These are phyloP conservation scores for Diospyros kaki DNA, from an alignment of 148 eudicot species.

Conservation along the genomic window DNA sequence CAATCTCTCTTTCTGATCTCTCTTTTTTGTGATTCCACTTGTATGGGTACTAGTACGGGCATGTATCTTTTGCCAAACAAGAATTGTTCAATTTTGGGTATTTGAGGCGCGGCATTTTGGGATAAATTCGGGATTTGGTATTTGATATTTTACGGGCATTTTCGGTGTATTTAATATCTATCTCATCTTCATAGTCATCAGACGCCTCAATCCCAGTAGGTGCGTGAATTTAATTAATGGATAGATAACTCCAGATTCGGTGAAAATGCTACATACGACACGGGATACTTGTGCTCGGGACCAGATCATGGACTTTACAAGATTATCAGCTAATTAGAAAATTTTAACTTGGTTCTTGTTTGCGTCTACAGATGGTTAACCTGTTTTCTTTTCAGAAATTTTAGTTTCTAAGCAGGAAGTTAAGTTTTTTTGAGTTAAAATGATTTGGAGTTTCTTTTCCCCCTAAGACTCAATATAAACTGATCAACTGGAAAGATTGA, in stretches of 20 bases:
- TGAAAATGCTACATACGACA: neutral
- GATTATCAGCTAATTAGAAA: too few species aligned
- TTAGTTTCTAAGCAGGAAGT: too few species aligned
- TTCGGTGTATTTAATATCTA: neutral
- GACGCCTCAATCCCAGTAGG: too few species aligned
- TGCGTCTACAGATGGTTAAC: too few species aligned
- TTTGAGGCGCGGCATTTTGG: neutral
- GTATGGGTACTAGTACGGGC: neutral
- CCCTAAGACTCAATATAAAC: neutral
- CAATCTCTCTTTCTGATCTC: neutral
- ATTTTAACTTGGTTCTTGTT: too few species aligned
- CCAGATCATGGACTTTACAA: neutral
- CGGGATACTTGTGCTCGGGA: neutral
- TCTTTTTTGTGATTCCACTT: neutral
- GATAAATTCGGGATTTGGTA: neutral
- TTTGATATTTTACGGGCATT: neutral
- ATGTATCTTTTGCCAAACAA: neutral
- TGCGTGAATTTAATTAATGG: too few species aligned
- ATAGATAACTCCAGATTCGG: too few species aligned
- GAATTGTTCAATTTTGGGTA: neutral
- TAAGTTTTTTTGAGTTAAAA: too few species aligned
- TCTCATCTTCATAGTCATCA: too few species aligned
- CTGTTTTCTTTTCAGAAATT: too few species aligned
- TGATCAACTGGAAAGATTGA: too few species aligned
- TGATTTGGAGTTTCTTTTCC: too few species aligned